phyloP scores from a whole-genome alignment of 768 basidiomycete genomes.

The Suillus variegatus region DNA sequence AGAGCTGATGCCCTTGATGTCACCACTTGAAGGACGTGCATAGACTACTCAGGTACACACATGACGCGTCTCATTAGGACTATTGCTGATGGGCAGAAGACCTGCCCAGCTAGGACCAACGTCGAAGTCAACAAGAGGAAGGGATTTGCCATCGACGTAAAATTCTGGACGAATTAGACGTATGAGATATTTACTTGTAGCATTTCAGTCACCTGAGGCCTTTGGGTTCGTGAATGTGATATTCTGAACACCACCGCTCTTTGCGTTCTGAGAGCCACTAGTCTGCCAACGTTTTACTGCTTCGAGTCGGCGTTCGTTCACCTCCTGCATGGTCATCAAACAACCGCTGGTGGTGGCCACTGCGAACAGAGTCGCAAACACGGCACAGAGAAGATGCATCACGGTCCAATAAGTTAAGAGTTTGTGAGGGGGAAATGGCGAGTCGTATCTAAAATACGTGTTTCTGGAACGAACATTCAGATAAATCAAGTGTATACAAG shows the following conservation, averaged over 20 bases:
- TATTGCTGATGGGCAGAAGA: constrained; percentile 65
- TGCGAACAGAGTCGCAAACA: not conserved
- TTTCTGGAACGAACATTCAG: not conserved
- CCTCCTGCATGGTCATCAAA: constrained; percentile 38
- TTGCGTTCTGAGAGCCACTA: constrained; percentile 4
- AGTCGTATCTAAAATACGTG: not conserved
- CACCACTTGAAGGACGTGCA: not conserved
- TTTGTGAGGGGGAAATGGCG: not conserved
- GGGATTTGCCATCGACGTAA: constrained; percentile 64
- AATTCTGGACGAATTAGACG: constrained; percentile 48
- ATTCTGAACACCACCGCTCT: constrained; percentile 21
- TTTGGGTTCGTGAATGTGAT: not conserved
- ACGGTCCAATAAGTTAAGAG: not conserved
- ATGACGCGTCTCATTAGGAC: constrained; percentile 65
- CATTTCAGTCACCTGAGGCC: not conserved
- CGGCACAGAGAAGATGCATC: not conserved
- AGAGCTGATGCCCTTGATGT: constrained; percentile 40
- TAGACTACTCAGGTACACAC: constrained; percentile 29
- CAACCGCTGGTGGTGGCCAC: not conserved
- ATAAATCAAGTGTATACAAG: not conserved
- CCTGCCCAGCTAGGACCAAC: constrained; percentile 77
- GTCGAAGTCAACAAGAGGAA: constrained; percentile 73
- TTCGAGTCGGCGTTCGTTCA: constrained; percentile 41
- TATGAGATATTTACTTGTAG: not conserved
- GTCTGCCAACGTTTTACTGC: constrained; percentile 33